phyloP scores from a whole-genome alignment of 202 grass and related monocot species.

The Cymbopogon flexuosus region DNA sequence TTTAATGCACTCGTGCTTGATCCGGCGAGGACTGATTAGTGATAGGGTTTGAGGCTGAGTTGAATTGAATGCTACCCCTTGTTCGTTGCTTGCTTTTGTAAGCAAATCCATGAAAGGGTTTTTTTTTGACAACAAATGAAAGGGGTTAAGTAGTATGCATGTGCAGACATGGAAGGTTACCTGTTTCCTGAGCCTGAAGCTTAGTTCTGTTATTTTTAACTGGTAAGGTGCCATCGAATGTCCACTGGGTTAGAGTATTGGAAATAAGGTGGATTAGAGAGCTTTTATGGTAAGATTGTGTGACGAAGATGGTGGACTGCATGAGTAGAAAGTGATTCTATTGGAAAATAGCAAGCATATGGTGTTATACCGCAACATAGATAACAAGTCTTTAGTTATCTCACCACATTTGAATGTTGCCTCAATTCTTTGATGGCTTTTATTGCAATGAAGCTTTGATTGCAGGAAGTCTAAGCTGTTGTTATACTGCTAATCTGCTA shows the following conservation, averaged over 20 bases:
- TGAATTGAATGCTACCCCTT: neutral
- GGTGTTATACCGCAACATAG: neutral
- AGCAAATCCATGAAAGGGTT: neutral
- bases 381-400: slow-evolving; percentile 1
- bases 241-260: neutral
- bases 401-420: neutral
- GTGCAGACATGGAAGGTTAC: neutral
- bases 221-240: neutral
- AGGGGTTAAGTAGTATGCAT: neutral
- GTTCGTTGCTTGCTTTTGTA: neutral
- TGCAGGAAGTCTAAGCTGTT: neutral
- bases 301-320: neutral
- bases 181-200: neutral
- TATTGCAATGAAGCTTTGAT: neutral
- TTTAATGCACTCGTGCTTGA: neutral
- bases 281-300: neutral
- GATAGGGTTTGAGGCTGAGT: slow-evolving; percentile 25
- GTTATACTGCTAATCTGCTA: neutral
- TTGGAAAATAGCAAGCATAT: neutral
- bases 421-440: neutral
- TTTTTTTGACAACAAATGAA: neutral
- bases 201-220: neutral
- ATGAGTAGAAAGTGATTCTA: neutral
- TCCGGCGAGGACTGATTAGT: neutral
- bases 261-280: neutral